A percentile compares a stretch with the other conserved stretches of the same genome.
Evolutionary conservation across 208 protist species (phyloP).

Genomic region (Crithidia brevicula): DNA sequence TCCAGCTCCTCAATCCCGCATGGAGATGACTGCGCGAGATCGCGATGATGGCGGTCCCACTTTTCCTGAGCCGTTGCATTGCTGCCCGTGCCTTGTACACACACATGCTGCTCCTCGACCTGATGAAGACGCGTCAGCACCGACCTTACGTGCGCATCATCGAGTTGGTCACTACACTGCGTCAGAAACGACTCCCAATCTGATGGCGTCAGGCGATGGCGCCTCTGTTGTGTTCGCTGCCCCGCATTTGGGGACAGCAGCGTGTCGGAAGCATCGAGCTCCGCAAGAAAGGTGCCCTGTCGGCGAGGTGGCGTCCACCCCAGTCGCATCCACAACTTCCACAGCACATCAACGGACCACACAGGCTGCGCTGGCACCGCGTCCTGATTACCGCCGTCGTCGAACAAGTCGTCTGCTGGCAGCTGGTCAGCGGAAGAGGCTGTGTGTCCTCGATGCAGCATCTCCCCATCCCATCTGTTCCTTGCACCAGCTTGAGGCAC

Average conservation of each 20-base stretch:
- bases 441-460: background rate
- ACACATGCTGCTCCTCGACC: too few species aligned
- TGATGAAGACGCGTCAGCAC: background rate
- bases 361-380: background rate
- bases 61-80: too few species aligned
- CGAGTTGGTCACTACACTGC: background rate
- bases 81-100: too few species aligned
- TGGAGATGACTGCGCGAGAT: too few species aligned
- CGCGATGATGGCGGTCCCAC: too few species aligned
- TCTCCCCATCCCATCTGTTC: background rate
- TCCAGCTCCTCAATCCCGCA: background rate
- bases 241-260: background rate
- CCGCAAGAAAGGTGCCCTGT: background rate
- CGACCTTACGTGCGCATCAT: constrained; percentile 1
- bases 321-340: constrained; percentile 27
- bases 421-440: background rate
- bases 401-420: constrained; percentile 5
- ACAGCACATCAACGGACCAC: constrained; percentile 18
- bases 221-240: background rate
- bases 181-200: constrained; percentile 1
- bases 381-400: background rate
- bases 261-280: background rate
- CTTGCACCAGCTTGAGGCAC: too few species aligned
- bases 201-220: background rate
- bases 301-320: constrained; percentile 24